Evolutionary conservation across 805 yeast genomes (phyloP).

Genomic region (Candida andamanensis): DNA sequence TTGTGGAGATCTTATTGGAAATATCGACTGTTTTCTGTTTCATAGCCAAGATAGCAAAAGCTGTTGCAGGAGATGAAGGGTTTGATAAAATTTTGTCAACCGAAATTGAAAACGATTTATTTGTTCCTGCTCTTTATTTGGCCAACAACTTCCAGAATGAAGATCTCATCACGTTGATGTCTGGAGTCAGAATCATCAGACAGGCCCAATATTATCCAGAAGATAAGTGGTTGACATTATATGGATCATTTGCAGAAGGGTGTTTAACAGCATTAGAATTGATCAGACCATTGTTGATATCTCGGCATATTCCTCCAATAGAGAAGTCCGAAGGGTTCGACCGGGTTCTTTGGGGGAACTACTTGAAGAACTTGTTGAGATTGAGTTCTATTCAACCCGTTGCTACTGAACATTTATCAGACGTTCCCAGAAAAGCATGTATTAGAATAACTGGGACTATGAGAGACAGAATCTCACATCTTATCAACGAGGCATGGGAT

Average conservation of each 20-base stretch:
- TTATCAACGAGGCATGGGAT: constrained; percentile 68
- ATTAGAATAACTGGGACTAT: constrained; percentile 57
- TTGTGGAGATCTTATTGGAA: constrained; percentile 72
- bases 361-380: constrained; percentile 50
- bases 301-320: constrained; percentile 48
- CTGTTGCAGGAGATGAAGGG: constrained; percentile 39
- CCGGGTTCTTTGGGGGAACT: constrained; percentile 64
- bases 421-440: constrained; percentile 70
- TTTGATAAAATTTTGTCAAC: constrained; percentile 34
- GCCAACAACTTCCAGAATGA: constrained; percentile 41
- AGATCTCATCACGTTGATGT: constrained; percentile 36
- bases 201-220: constrained; percentile 59
- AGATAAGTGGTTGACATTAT: constrained; percentile 68
- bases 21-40: constrained; percentile 56
- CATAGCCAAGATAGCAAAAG: constrained; percentile 47
- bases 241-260: constrained; percentile 53
- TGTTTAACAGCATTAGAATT: constrained; percentile 51
- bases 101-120: constrained; percentile 26
- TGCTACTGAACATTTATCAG: constrained; percentile 63
- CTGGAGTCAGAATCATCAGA: constrained; percentile 47
- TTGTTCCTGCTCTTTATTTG: constrained; percentile 38
- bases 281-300: constrained; percentile 45
- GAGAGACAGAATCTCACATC: constrained; percentile 51
- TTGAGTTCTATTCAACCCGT: constrained; percentile 65
- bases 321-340: constrained; percentile 51